Evolutionary conservation across 441 rosid species (phyloP).

Genomic region (Erodium chrysanthum): DNA sequence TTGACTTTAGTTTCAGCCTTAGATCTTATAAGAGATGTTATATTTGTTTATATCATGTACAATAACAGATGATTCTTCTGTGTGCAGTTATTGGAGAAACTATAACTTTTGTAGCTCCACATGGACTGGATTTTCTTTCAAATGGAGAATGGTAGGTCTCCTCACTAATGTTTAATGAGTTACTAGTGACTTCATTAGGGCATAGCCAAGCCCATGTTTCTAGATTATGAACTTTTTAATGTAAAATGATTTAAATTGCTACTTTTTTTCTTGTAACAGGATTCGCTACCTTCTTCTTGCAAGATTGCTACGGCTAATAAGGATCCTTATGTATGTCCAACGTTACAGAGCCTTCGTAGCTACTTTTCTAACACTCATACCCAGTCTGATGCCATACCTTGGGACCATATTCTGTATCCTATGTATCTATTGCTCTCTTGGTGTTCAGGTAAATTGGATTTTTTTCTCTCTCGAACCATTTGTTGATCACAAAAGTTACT

Average conservation of each 20-base stretch:
- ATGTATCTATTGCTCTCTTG: conserved; percentile 89
- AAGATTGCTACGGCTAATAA: conserved; percentile 78
- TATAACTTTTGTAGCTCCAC: conserved; percentile 60
- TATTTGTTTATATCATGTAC: conserved; percentile 1
- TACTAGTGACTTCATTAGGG: not conserved
- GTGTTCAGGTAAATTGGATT: conserved; percentile 58
- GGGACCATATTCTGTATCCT: conserved; percentile 81
- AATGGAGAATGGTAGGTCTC: conserved; percentile 86
- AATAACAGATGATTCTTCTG: conserved; percentile 16
- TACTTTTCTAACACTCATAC: conserved; percentile 80
- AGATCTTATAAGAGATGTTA: not conserved
- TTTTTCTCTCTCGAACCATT: not conserved
- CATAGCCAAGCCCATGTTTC: not conserved
- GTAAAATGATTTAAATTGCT: conserved; percentile 1
- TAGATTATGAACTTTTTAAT: not conserved
- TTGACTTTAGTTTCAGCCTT: not conserved
- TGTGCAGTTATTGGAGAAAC: conserved; percentile 94
- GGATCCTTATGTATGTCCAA: conserved; percentile 71
- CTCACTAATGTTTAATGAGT: conserved; percentile 7
- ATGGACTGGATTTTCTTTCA: conserved; percentile 52
- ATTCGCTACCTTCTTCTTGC: conserved; percentile 96
- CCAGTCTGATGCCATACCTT: conserved; percentile 91
- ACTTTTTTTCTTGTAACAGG: conserved; percentile 41
- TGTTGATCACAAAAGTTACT: not conserved
- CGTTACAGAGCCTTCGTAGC: conserved; percentile 82